phyloP scores from a whole-genome alignment of 129 eudicot species.

The Tagetes patula region DNA sequence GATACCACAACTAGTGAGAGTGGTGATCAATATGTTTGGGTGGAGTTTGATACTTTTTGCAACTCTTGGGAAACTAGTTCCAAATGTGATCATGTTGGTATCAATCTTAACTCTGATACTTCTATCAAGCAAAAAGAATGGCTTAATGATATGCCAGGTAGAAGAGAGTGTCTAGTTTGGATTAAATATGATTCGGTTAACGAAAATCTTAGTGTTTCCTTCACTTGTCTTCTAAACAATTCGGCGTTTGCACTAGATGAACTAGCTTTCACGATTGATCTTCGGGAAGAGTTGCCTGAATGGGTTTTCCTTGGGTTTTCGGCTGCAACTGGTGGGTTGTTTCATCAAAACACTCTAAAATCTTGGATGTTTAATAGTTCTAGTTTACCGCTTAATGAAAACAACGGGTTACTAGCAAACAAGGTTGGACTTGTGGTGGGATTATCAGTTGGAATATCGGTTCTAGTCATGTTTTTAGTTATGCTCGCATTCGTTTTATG shows the following conservation, averaged over 20 bases:
- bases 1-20: not conserved
- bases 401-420: too few relatives aligned
- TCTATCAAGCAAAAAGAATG: constrained; percentile 25
- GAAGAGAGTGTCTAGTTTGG: constrained; percentile 26
- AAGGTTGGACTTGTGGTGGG: constrained; percentile 13
- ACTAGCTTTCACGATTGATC: constrained; percentile 34
- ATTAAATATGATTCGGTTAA: constrained; percentile 30
- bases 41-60: constrained; percentile 42
- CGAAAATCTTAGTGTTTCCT: constrained; percentile 18
- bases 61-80: constrained; percentile 17
- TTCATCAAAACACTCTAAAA: constrained; percentile 23
- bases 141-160: constrained; percentile 18
- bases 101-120: constrained; percentile 23
- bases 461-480: not conserved
- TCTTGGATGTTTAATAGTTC: constrained; percentile 45
- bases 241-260: not conserved
- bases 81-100: constrained; percentile 36
- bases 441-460: constrained; percentile 5
- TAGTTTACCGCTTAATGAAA: not conserved
- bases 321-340: constrained; percentile 29
- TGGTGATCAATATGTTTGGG: constrained; percentile 31
- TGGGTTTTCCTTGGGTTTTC: constrained; percentile 39
- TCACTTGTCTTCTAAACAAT: constrained; percentile 21
- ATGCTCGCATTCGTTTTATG: not conserved
- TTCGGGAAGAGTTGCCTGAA: constrained; percentile 30